Evolutionary conservation across 2,329 filamentous ascomycete genomes (phyloP).

Genomic region (Botrytis medusae): DNA sequence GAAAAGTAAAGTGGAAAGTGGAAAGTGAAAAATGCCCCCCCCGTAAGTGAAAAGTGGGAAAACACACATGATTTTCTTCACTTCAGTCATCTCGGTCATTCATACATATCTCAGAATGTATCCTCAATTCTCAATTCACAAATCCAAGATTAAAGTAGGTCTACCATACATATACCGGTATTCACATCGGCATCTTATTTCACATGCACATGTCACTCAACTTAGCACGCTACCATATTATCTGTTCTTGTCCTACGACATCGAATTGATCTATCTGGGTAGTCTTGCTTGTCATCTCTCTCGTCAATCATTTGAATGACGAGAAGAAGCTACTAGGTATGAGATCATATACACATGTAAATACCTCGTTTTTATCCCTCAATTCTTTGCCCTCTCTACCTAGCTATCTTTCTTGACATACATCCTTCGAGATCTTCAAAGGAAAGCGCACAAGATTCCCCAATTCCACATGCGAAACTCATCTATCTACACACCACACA

Average conservation of each 20-base stretch:
- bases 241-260: constrained; percentile 4
- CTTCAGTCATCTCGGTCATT: neutral
- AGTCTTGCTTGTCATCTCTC: neutral
- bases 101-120: neutral
- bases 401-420: neutral
- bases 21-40: neutral
- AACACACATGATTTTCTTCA: neutral
- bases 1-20: neutral
- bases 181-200: neutral
- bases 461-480: neutral
- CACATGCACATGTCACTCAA: neutral
- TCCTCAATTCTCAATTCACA: neutral
- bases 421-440: neutral
- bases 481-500: neutral
- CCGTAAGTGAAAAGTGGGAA: neutral
- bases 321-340: neutral
- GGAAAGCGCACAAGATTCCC: neutral
- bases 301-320: neutral
- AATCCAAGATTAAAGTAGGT: neutral
- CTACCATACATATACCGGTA: neutral
- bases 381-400: neutral
- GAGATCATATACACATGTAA: neutral
- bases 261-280: neutral
- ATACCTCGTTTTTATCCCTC: constrained; percentile 3
- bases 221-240: neutral